Evolutionary conservation across 2,329 filamentous ascomycete species (phyloP).

Genomic region (Arthrobotrys sphaeroides): DNA sequence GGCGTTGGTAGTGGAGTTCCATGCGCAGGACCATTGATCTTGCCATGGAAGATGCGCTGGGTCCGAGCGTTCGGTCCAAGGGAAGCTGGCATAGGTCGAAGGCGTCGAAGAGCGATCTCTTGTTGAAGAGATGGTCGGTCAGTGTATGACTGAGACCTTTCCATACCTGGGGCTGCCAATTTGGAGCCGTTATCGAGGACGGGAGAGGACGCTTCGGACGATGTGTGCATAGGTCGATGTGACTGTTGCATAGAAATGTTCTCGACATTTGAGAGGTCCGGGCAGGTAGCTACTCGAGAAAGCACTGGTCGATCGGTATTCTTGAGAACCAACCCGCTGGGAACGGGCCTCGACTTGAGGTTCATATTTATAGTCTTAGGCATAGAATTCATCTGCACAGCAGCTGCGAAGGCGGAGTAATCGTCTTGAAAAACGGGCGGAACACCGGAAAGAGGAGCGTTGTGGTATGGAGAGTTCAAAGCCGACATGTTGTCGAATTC

Average conservation of each 20-base stretch:
- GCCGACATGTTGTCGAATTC: slow-evolving; percentile 55
- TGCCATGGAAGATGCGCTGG: slow-evolving; percentile 36
- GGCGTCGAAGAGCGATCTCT: slow-evolving; percentile 45
- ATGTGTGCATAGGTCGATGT: slow-evolving; percentile 39
- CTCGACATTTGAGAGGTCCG: slow-evolving; percentile 44
- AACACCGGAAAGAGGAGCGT: slow-evolving; percentile 42
- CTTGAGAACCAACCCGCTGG: slow-evolving; percentile 43
- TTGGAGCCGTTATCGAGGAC: slow-evolving; percentile 19
- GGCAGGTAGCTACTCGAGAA: slow-evolving; percentile 44
- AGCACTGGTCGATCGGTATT: slow-evolving; percentile 36
- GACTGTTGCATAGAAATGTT: slow-evolving; percentile 27
- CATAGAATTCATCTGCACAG: slow-evolving; percentile 56
- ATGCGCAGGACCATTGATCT: slow-evolving; percentile 38
- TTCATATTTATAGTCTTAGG: slow-evolving; percentile 54
- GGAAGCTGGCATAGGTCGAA: slow-evolving; percentile 42
- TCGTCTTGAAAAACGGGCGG: slow-evolving; percentile 55
- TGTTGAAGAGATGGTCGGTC: slow-evolving; percentile 47
- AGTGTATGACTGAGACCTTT: slow-evolving; percentile 48
- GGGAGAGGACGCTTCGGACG: slow-evolving; percentile 42
- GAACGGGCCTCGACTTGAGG: slow-evolving; percentile 40
- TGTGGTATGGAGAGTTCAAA: slow-evolving; percentile 41
- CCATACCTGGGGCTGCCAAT: slow-evolving; percentile 28
- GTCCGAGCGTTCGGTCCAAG: slow-evolving; percentile 35
- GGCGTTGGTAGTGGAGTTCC: slow-evolving; percentile 49
- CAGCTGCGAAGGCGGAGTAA: slow-evolving; percentile 56